Evolutionary conservation across 176 grass and related monocot species (phyloP), one percentile per base, ranked within the genome.

Genomic region (Leersia perrieri): DNA sequence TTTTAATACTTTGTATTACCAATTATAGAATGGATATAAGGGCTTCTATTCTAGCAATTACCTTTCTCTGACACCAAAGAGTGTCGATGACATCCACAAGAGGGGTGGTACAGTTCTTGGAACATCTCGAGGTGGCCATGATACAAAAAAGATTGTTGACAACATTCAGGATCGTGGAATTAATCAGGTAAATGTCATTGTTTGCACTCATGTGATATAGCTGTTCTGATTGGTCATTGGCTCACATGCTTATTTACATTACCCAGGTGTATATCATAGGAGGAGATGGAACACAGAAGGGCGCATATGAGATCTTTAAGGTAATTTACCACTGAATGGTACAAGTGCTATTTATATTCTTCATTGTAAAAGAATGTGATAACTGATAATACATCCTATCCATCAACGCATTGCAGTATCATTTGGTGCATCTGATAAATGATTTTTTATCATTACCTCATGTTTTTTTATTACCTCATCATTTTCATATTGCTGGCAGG

Each of bases 1-100:
- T 33, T 33, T 29, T 58, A 72, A 82, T 25, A 22, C 53, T n/a
- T 65, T 28, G 45, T 74, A 10, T 60, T 64, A n/a, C 30, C 42
- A 49, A 60, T 75, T 88, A 75, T 84, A 99, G 97, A 88, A 91
- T 86, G 97, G 97, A 82, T 99, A 99, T 66, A 99, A 92, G 83
- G 97, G 97, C 11, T 99, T 99, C 87, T 99, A 99, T 87, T 94
- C 97, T 23, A 92, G 87, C 60, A 99, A 99, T 76, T 93, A 92
- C 23, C 80, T 99, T 79, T 27, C 80, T 55, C 55, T 99, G 77
- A 99, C 97, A 60, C 90, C 93, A 60, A 99, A 99, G 57, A 90
- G 68, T 77, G 97, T 99, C 57, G 87, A 99, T 90, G 93, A 99
- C 55, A 99, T 99, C 47, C 97, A 99, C 77, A 99, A 99, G 83